Evolutionary conservation across 768 basidiomycete genomes (phyloP).

Genomic region (Leccinum variicolor): DNA sequence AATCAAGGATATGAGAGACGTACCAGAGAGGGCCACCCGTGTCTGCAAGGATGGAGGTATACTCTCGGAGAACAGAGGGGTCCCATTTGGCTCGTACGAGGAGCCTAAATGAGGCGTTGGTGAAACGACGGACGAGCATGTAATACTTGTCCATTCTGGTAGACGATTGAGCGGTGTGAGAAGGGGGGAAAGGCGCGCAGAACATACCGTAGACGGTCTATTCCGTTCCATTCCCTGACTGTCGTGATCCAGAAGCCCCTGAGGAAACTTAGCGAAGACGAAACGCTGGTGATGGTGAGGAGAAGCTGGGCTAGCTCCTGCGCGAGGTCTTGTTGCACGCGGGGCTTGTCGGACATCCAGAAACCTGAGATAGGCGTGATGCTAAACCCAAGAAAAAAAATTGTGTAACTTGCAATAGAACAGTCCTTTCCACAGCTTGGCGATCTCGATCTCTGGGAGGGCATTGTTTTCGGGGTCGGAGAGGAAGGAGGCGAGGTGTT

Average conservation of each 20-base stretch:
- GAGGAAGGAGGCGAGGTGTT: constrained; percentile 73
- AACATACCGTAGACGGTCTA: constrained; percentile 82
- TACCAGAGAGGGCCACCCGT: constrained; percentile 86
- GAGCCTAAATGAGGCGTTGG: constrained; percentile 82
- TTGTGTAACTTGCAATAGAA: constrained; percentile 75
- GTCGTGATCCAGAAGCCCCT: constrained; percentile 89
- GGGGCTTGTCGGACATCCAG: constrained; percentile 99
- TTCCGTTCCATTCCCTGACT: constrained; percentile 90
- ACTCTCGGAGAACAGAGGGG: constrained; percentile 45
- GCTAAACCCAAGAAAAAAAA: neutral
- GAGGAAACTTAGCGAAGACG: constrained; percentile 70
- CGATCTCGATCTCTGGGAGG: constrained; percentile 73
- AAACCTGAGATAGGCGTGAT: constrained; percentile 57
- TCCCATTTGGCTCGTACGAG: constrained; percentile 74
- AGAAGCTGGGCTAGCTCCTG: constrained; percentile 80
- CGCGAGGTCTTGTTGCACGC: constrained; percentile 91
- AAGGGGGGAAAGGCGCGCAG: neutral
- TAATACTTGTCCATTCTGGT: constrained; percentile 95
- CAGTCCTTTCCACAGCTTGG: constrained; percentile 95
- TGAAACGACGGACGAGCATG: constrained; percentile 86
- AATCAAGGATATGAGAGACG: constrained; percentile 14
- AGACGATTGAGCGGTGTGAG: constrained; percentile 1
- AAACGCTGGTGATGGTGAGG: constrained; percentile 56
- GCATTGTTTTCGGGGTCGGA: constrained; percentile 58
- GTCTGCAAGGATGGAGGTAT: constrained; percentile 62